Percentiles rank a stretch among this genome's conserved stretches.
These are phyloP conservation scores for Adansonia grandidieri DNA, from an alignment of 441 rosid species.

Conservation along the genomic window DNA sequence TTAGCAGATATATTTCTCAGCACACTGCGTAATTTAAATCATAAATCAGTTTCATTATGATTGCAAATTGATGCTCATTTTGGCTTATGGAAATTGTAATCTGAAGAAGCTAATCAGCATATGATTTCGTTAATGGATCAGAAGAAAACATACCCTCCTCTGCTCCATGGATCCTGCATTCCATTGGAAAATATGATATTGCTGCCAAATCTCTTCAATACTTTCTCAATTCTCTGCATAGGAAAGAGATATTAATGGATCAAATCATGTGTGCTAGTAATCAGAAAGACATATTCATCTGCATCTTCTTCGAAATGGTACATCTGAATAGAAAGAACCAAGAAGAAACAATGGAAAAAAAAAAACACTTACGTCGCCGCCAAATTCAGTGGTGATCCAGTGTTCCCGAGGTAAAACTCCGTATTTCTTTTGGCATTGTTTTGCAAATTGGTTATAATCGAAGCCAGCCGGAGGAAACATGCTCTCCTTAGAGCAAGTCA, in stretches of 20 bases:
- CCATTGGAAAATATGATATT: slow-evolving; percentile 81
- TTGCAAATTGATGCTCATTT: not conserved
- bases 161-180: slow-evolving; percentile 80
- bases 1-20: slow-evolving; percentile 66
- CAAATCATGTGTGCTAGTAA: not conserved
- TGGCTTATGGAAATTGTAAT: not conserved
- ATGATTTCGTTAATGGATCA: not conserved
- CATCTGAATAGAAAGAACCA: not conserved
- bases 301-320: not conserved
- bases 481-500: slow-evolving; percentile 60
- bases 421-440: slow-evolving; percentile 44
- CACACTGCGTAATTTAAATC: slow-evolving; percentile 42
- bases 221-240: slow-evolving; percentile 52
- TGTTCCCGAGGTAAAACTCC: slow-evolving; percentile 69
- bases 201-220: slow-evolving; percentile 63
- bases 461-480: slow-evolving; percentile 62
- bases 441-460: slow-evolving; percentile 45
- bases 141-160: slow-evolving; percentile 60
- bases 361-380: slow-evolving; percentile 51
- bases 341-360: not conserved
- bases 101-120: not conserved
- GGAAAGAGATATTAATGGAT: slow-evolving; percentile 6
- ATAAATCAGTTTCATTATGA: slow-evolving; percentile 8
- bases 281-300: not conserved
- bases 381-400: slow-evolving; percentile 80